phyloP scores from a whole-genome alignment of 2,329 filamentous ascomycete genomes.

The Didymella pomorum region DNA sequence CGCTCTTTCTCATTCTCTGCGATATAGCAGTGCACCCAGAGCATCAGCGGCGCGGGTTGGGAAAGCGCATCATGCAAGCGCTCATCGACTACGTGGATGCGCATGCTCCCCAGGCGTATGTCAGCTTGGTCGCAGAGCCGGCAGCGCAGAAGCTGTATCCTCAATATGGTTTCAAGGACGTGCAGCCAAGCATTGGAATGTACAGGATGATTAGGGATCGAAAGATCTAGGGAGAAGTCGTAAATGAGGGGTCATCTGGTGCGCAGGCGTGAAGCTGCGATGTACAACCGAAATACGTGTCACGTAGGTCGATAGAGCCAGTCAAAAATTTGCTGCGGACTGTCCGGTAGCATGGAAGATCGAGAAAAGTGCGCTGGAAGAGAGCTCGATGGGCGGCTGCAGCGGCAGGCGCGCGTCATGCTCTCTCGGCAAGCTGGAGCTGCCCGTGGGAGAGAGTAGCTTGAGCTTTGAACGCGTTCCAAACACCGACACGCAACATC shows the following conservation, averaged over 20 bases:
- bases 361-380: background rate
- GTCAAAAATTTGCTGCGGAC: background rate
- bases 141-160: conserved; percentile 57
- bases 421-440: background rate
- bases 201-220: conserved; percentile 33
- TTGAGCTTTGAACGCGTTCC: background rate
- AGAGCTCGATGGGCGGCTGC: background rate
- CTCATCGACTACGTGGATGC: conserved; percentile 54
- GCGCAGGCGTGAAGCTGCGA: conserved; percentile 4
- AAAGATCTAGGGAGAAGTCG: conserved; percentile 26
- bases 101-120: conserved; percentile 54
- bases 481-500: background rate
- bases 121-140: conserved; percentile 58
- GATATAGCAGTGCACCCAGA: conserved; percentile 61
- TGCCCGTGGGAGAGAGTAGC: background rate
- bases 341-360: background rate
- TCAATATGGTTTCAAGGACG: conserved; percentile 58
- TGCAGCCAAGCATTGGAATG: conserved; percentile 44
- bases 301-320: background rate
- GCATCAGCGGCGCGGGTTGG: conserved; percentile 60
- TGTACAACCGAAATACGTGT: background rate
- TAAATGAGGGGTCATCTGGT: conserved; percentile 7
- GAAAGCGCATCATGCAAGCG: conserved; percentile 55
- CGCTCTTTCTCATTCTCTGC: conserved; percentile 61
- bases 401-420: background rate